Conservation (phyloP, 805 yeast genomes). For the Nakazawaea ernobii region DNA sequence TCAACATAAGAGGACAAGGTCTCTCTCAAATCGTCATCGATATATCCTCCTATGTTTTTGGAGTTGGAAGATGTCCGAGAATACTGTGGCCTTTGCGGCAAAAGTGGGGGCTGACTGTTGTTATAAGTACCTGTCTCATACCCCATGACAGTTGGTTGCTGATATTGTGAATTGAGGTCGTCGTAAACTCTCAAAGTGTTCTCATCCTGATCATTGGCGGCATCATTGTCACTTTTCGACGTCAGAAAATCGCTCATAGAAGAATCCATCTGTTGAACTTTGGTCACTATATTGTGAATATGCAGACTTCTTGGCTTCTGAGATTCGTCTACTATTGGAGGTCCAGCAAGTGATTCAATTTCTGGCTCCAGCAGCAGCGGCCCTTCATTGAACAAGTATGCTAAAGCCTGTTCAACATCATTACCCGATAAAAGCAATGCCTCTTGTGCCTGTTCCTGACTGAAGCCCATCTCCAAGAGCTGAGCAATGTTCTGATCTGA, state of each 20-base stretch:
- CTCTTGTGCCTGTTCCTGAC: conserved; percentile 28
- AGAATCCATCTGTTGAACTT: conserved; percentile 9
- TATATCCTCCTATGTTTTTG: conserved; percentile 12
- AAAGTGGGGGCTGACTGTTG: not conserved
- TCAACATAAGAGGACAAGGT: conserved; percentile 4
- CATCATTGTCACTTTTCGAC: conserved; percentile 12
- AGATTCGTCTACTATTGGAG: not conserved
- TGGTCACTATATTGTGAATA: not conserved
- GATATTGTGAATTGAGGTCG: no score
- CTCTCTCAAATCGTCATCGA: conserved; percentile 7
- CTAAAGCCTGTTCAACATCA: conserved; percentile 28
- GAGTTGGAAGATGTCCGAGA: conserved; percentile 7
- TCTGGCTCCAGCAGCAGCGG: not conserved
- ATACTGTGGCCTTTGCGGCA: not conserved
- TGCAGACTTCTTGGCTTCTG: not conserved
- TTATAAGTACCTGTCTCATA: no score
- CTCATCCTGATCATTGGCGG: conserved; percentile 18
- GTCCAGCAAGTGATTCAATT: conserved; percentile 7
- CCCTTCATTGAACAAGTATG: conserved; percentile 28
- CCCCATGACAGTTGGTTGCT: no score
- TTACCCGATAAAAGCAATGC: conserved; percentile 30
- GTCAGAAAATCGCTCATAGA: conserved; percentile 13
- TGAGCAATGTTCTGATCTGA: conserved; percentile 10
- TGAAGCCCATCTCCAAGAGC: conserved; percentile 33
- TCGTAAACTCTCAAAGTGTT: conserved; percentile 13